Base-by-base conservation (phyloP, 2,329 filamentous ascomycete species). In the Trichoderma aggressivum region DNA sequence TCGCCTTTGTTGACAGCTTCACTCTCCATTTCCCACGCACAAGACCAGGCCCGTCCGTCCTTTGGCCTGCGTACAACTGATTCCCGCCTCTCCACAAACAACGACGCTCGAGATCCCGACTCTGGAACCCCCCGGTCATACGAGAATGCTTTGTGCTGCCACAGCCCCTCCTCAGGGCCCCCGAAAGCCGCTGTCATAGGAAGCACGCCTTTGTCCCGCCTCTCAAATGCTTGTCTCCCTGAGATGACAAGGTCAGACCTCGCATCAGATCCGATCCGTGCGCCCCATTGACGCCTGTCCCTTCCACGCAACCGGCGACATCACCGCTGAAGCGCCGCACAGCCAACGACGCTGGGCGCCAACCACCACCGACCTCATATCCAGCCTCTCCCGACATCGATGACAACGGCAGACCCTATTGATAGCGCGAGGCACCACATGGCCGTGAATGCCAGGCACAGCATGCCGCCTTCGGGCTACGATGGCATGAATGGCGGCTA, bases 361-460 rank as follows among this genome's bases (percentile, higher is more conserved):
- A 56, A 43, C 66, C n/a, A 21, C 30, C 16, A 30, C 24, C 32
- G 10, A 14, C 24, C 30, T 47, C 32, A 59, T 47, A 36, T 53
- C 16, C n/a, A 24, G 47, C 28, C 16, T 24, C 56, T 50, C 34
- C n/a, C 56, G 16, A 61, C 56, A 34, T 70, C 66, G 30, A 72
- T 72, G 66, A 70, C 70, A 36, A 72, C 70, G 30, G 70, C 65
- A 30, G 70, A 61, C 53, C 72, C 70, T 53, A 67, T 71, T 74
- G 75, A 76, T 69, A 74, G 74, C 59, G 74, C 75, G 71, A 76
- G 74, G 62, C 75, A 75, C 74, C 73, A 76, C 71, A 78, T 81
- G 75, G 80, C 80, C 71, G 74, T 74, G 72, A 76, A 79, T 75
- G 75, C 76, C 70, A 75, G 76, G 72, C 75, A 78, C 71, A 76